phyloP scores from a whole-genome alignment of 2,329 filamentous ascomycete species.

The Aspergillus latus region DNA sequence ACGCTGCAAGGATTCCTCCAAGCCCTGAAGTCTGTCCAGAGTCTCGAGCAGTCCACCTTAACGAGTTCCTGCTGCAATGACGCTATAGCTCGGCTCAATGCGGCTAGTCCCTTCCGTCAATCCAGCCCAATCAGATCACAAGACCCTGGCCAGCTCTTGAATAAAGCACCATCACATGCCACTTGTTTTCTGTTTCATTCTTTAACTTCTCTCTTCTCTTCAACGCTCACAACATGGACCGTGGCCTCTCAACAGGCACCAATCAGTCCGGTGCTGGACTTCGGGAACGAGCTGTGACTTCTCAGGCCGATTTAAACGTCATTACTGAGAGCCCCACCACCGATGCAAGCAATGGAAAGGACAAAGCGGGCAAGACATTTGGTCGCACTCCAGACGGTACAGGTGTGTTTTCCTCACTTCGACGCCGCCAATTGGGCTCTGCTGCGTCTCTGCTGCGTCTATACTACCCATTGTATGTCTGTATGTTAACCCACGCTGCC shows the following conservation, averaged over 20 bases:
- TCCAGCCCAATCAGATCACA: slow-evolving; percentile 21
- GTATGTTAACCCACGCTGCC: neutral
- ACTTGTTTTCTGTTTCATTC: slow-evolving; percentile 3
- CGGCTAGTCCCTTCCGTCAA: slow-evolving; percentile 15
- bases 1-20: neutral
- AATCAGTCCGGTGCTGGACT: slow-evolving; percentile 43
- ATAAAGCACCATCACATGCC: slow-evolving; percentile 24
- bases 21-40: neutral
- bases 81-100: slow-evolving; percentile 10
- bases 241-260: slow-evolving; percentile 39
- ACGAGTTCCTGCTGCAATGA: slow-evolving; percentile 4
- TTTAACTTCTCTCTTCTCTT: slow-evolving; percentile 23
- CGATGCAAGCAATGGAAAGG: slow-evolving; percentile 43
- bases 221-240: slow-evolving; percentile 36
- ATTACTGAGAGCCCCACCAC: slow-evolving; percentile 47
- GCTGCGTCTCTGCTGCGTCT: neutral
- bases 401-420: slow-evolving; percentile 59
- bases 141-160: slow-evolving; percentile 12
- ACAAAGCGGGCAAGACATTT: slow-evolving; percentile 67
- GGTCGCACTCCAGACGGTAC: slow-evolving; percentile 88
- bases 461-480: no score
- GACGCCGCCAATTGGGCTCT: neutral
- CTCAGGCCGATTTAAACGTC: slow-evolving; percentile 44
- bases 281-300: slow-evolving; percentile 48
- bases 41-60: neutral